Conservation (phyloP, 2,329 filamentous ascomycete species). For the Lachnellula occidentalis region DNA sequence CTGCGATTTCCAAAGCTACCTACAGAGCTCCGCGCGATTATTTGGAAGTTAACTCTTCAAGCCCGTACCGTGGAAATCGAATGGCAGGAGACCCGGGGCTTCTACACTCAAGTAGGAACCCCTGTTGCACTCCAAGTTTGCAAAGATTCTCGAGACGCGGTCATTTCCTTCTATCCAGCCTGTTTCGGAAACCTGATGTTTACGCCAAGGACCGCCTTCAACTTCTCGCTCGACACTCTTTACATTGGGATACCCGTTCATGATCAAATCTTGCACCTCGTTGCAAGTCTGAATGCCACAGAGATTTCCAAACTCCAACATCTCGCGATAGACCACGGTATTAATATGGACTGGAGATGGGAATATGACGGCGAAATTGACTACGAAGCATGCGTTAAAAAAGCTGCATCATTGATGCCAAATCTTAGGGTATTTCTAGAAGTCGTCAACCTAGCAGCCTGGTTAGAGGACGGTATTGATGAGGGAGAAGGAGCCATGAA, state of each 20-base stretch:
- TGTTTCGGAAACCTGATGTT: conserved; percentile 13
- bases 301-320: conserved; percentile 8
- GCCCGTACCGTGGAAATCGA: conserved; percentile 10
- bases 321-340: conserved; percentile 5
- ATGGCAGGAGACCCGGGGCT: conserved; percentile 2
- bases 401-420: background rate
- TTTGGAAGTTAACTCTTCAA: conserved; percentile 15
- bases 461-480: background rate
- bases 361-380: background rate
- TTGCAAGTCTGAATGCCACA: background rate
- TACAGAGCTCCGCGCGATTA: conserved; percentile 14
- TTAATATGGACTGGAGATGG: background rate
- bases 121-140: conserved; percentile 11
- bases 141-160: conserved; percentile 13
- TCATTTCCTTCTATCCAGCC: conserved; percentile 6
- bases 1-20: conserved; percentile 14
- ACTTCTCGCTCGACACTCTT: conserved; percentile 19
- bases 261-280: conserved; percentile 1
- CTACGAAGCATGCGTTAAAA: background rate
- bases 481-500: background rate
- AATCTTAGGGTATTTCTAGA: conserved; percentile 2
- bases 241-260: conserved; percentile 6
- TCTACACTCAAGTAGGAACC: conserved; percentile 2
- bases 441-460: conserved; percentile 3
- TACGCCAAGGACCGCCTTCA: conserved; percentile 11